These are phyloP conservation scores for Penicillium cosmopolitanum DNA, from an alignment of 495 filamentous ascomycete genomes.

Conservation along the genomic window DNA sequence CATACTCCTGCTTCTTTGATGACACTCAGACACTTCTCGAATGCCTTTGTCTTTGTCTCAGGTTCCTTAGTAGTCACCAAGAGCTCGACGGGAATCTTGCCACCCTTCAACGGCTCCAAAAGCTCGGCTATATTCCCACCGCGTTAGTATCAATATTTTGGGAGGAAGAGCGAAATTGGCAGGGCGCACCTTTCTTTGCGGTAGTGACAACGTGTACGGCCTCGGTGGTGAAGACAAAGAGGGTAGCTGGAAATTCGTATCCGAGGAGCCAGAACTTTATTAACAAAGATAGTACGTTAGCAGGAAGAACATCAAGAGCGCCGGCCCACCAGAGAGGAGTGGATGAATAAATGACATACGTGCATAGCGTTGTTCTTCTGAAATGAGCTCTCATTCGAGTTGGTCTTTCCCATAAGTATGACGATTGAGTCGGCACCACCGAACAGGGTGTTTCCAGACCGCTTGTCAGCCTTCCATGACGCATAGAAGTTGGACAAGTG, in stretches of 20 bases:
- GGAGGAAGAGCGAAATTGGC: background rate
- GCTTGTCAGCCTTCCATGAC: conserved; percentile 95
- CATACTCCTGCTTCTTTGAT: conserved; percentile 86
- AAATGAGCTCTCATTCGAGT: conserved; percentile 72
- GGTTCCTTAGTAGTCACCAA: conserved; percentile 87
- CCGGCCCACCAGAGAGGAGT: no score
- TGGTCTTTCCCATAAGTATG: conserved; percentile 91
- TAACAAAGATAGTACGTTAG: conserved; percentile 8
- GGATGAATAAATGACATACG: conserved; percentile 57
- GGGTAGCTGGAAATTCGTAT: conserved; percentile 96
- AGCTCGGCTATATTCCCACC: conserved; percentile 70
- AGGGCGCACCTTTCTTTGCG: conserved; percentile 81
- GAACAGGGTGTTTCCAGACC: conserved; percentile 74
- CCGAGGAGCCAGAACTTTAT: conserved; percentile 94
- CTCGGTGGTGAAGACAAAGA: conserved; percentile 89
- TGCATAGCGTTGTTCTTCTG: conserved; percentile 96
- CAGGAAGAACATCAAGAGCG: no score
- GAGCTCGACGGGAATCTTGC: conserved; percentile 88
- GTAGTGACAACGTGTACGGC: conserved; percentile 90
- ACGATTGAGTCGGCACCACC: conserved; percentile 82
- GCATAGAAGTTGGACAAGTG: conserved; percentile 82
- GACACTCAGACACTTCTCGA: conserved; percentile 75
- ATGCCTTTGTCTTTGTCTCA: conserved; percentile 84
- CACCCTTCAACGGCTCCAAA: conserved; percentile 87
- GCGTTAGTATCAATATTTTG: conserved; percentile 11